phyloP scores from a whole-genome alignment of 805 yeast species.

The Metschnikowia cerradonensis region DNA sequence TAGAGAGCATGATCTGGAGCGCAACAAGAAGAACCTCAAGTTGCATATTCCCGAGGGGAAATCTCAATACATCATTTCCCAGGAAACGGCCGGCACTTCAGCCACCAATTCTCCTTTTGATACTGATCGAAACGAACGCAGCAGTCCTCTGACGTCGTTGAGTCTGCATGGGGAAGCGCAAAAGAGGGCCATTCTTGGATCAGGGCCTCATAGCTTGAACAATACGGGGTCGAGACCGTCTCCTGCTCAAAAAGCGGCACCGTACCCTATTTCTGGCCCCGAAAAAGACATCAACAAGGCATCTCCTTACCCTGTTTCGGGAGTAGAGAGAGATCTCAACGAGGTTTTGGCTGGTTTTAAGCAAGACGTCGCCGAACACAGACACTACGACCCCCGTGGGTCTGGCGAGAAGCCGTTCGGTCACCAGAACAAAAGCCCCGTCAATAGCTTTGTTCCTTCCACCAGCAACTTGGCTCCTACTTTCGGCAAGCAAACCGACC shows the following conservation, averaged over 20 bases:
- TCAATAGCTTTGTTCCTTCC: slow-evolving; percentile 9
- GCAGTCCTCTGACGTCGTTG: slow-evolving; percentile 3
- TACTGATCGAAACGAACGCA: slow-evolving; percentile 1
- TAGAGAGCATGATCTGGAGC: not conserved
- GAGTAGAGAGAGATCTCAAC: slow-evolving; percentile 16
- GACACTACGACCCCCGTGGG: slow-evolving; percentile 17
- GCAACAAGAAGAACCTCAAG: slow-evolving; percentile 15
- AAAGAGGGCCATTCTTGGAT: not conserved
- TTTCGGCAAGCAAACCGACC: not conserved
- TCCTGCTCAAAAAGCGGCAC: not conserved
- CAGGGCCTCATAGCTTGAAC: not conserved
- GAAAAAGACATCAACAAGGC: slow-evolving; percentile 15
- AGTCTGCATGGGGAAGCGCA: not conserved
- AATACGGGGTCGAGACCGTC: not conserved
- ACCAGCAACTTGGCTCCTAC: slow-evolving; percentile 8
- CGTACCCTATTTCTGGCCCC: slow-evolving; percentile 9
- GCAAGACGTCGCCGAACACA: slow-evolving; percentile 25
- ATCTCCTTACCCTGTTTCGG: slow-evolving; percentile 7
- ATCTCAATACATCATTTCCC: not conserved
- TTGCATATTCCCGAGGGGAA: slow-evolving; percentile 12
- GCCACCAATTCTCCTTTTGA: not conserved
- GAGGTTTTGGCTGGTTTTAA: slow-evolving; percentile 27
- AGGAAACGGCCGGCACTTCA: slow-evolving; percentile 5
- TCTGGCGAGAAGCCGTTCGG: not conserved
- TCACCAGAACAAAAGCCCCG: not conserved